Conservation (phyloP, 805 yeast genomes). For the Lipomyces chichibuensis region DNA sequence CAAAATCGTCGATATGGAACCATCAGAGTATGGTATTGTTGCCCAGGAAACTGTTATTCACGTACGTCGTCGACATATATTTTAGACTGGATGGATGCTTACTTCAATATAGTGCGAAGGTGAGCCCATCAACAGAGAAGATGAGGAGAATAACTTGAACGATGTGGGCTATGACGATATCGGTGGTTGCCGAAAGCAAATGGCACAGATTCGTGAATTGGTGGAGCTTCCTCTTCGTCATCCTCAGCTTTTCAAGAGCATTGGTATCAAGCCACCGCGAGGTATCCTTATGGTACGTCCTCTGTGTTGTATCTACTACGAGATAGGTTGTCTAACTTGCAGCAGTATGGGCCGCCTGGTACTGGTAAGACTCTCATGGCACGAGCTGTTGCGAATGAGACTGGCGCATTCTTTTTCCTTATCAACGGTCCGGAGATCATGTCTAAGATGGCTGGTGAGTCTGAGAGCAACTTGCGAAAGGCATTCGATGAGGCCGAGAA, state of each 20-base stretch:
- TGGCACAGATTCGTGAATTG: conserved; percentile 98
- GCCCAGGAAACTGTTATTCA: conserved; percentile 98
- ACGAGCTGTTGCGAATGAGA: conserved; percentile 99
- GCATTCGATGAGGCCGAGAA: conserved; percentile 99
- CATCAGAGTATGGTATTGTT: conserved; percentile 94
- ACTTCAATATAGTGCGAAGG: conserved; percentile 70
- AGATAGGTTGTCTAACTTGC: conserved; percentile 35
- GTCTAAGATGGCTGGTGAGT: conserved; percentile 99
- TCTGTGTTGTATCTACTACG: not conserved
- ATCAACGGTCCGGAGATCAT: conserved; percentile 99
- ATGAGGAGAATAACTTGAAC: conserved; percentile 92
- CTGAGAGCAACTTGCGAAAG: conserved; percentile 93
- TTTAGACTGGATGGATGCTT: not conserved
- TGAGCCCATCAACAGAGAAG: conserved; percentile 97
- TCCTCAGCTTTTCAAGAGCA: conserved; percentile 95
- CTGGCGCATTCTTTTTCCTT: conserved; percentile 97
- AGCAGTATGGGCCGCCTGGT: conserved; percentile 93
- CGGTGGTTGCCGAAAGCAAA: conserved; percentile 98
- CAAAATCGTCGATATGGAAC: conserved; percentile 97
- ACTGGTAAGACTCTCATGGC: conserved; percentile 99
- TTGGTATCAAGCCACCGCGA: conserved; percentile 98
- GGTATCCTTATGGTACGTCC: conserved; percentile 76
- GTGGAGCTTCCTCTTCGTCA: conserved; percentile 98
- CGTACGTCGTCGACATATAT: conserved; percentile 29
- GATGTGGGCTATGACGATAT: conserved; percentile 99